A percentile compares a stretch with the other conserved stretches of the same genome.
These are phyloP conservation scores for Phytophthora tubulina DNA, from an alignment of 352 stramenopile genomes.

Conservation along the genomic window DNA sequence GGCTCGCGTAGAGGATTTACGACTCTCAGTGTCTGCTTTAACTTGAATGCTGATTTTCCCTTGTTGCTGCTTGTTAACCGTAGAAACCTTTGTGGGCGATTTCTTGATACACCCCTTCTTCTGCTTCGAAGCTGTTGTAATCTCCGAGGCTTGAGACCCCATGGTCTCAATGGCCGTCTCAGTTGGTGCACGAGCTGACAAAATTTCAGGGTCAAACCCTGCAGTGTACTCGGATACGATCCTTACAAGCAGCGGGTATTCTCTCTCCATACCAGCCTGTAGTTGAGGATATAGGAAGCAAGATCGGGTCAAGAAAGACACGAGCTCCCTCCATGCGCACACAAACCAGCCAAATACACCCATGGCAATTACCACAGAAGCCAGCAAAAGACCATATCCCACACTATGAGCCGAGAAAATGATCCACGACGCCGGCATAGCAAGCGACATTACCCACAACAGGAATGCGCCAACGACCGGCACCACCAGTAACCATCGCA, in stretches of 20 bases:
- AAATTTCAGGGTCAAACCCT: slow-evolving; percentile 80
- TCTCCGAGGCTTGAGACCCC: slow-evolving; percentile 17
- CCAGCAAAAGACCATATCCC: slow-evolving; percentile 76
- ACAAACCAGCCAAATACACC: slow-evolving; percentile 87
- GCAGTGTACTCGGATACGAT: slow-evolving; percentile 88
- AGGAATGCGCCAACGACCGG: slow-evolving; percentile 70
- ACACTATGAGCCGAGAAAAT: slow-evolving; percentile 86
- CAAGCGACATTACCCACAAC: slow-evolving; percentile 81
- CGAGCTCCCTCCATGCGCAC: slow-evolving; percentile 78
- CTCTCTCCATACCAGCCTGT: slow-evolving; percentile 72
- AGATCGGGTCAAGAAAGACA: slow-evolving; percentile 82
- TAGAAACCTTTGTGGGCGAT: not conserved
- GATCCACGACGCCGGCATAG: slow-evolving; percentile 83
- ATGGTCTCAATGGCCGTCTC: slow-evolving; percentile 35
- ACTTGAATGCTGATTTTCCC: not conserved
- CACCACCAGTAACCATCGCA: slow-evolving; percentile 82
- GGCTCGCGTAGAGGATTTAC: not conserved
- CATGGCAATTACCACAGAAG: slow-evolving; percentile 81
- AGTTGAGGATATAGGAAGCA: slow-evolving; percentile 88
- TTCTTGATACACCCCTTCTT: not conserved
- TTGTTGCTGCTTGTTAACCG: slow-evolving; percentile 11
- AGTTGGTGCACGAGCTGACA: slow-evolving; percentile 49
- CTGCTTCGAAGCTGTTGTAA: not conserved
- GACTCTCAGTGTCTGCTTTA: not conserved
- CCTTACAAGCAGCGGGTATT: slow-evolving; percentile 82